phyloP scores from a whole-genome alignment of 345 rosid genomes.

The Noccaea bulbosa region DNA sequence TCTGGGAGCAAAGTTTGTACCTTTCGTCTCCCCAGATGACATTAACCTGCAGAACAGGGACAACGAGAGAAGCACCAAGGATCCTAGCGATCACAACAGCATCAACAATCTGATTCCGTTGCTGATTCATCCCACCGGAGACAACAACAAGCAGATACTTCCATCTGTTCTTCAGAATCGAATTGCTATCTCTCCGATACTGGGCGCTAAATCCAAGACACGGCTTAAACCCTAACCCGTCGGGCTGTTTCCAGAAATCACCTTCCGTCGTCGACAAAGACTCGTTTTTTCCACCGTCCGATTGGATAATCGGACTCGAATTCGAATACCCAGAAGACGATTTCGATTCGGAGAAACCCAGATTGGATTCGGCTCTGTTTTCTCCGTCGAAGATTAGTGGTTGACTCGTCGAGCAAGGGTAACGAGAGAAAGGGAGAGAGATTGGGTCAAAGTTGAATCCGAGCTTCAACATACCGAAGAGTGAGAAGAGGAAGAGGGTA shows the following conservation, averaged over 20 bases:
- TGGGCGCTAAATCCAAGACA: constrained; percentile 67
- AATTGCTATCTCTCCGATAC: constrained; percentile 59
- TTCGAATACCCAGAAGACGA: constrained; percentile 23
- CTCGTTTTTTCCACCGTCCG: constrained; percentile 30
- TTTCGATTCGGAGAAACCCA: constrained; percentile 30
- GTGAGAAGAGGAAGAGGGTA: constrained; percentile 62
- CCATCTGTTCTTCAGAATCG: constrained; percentile 58
- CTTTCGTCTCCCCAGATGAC: constrained; percentile 99
- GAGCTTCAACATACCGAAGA: constrained; percentile 68
- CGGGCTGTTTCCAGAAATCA: constrained; percentile 96
- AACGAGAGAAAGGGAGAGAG: constrained; percentile 52
- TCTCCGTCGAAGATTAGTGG: constrained; percentile 27
- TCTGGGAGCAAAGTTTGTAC: constrained; percentile 46
- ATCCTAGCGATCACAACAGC: constrained; percentile 96
- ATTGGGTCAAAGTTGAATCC: constrained; percentile 60
- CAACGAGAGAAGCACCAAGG: constrained; percentile 95
- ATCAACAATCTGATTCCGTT: constrained; percentile 97
- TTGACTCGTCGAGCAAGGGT: constrained; percentile 55
- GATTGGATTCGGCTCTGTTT: constrained; percentile 34
- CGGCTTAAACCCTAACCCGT: constrained; percentile 84
- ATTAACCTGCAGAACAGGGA: constrained; percentile 93
- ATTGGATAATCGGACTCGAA: constrained; percentile 8
- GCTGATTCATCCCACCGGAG: constrained; percentile 96
- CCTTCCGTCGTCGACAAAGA: constrained; percentile 35
- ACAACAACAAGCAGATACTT: constrained; percentile 90